A percentile compares a stretch with the other conserved stretches of the same genome.
Evolutionary conservation across 2,329 filamentous ascomycete genomes (phyloP).

Genomic region (Ophiocordyceps camponoti-saundersi): DNA sequence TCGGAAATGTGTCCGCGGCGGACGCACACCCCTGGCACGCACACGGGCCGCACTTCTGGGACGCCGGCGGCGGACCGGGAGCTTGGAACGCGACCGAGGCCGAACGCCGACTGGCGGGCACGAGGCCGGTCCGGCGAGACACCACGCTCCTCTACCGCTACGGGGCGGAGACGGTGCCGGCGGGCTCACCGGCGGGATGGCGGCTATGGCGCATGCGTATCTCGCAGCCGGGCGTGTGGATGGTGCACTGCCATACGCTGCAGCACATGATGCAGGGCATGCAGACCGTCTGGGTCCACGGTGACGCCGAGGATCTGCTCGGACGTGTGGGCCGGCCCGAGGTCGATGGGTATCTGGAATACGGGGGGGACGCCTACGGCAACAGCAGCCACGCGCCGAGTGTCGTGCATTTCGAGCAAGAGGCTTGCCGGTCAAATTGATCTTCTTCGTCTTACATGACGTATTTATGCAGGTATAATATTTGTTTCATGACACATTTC

Average conservation of each 20-base stretch:
- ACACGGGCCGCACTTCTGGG: constrained; percentile 5
- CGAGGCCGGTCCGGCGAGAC: constrained; percentile 20
- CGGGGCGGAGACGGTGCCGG: constrained; percentile 1
- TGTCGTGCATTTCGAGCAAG: not conserved
- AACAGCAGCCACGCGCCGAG: constrained; percentile 8
- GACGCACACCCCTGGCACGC: constrained; percentile 5
- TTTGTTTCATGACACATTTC: too few relatives aligned
- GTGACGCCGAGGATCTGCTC: not conserved
- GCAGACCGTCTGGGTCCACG: not conserved
- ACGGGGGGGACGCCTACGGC: constrained; percentile 27
- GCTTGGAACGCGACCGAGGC: constrained; percentile 1
- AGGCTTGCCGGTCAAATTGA: too few relatives aligned
- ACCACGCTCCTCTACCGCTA: constrained; percentile 19
- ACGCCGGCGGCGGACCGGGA: constrained; percentile 5
- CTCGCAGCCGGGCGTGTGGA: constrained; percentile 32
- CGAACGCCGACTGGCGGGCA: constrained; percentile 2
- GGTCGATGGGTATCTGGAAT: constrained; percentile 21
- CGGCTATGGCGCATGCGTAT: constrained; percentile 38
- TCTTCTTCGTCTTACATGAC: too few relatives aligned
- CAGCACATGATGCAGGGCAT: constrained; percentile 37
- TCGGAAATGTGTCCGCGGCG: not conserved
- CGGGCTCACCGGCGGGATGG: constrained; percentile 34
- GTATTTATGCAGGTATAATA: too few relatives aligned
- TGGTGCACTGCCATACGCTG: constrained; percentile 43
- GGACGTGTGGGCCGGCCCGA: not conserved